A percentile compares a stretch with the other conserved stretches of the same genome.
These are phyloP conservation scores for Boechera divaricarpa DNA, from an alignment of 345 rosid species.

Conservation along the genomic window DNA sequence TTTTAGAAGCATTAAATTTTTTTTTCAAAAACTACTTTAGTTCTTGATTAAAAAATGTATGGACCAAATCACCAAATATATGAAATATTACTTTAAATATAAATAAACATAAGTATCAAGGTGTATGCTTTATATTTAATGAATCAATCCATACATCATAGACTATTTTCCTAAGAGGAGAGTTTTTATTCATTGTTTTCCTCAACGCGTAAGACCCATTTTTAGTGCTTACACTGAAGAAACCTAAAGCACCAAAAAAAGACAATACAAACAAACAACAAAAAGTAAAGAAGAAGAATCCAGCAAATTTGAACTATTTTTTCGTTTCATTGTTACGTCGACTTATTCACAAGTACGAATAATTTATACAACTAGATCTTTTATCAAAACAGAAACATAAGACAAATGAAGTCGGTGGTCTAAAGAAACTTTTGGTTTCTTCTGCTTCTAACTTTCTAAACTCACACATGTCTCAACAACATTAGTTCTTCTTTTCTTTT, in stretches of 20 bases:
- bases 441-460: slow-evolving; percentile 21
- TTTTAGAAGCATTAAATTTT: too few relatives aligned
- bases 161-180: not conserved
- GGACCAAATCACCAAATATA: not conserved
- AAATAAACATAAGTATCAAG: not conserved
- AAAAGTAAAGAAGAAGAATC: slow-evolving; percentile 3
- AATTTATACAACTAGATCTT: not conserved
- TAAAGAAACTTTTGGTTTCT: slow-evolving; percentile 34
- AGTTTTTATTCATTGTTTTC: slow-evolving; percentile 31
- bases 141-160: slow-evolving; percentile 28
- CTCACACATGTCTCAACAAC: slow-evolving; percentile 11
- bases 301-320: not conserved
- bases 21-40: not conserved
- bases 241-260: not conserved
- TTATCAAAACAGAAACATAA: slow-evolving; percentile 11
- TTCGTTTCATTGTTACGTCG: not conserved
- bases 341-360: not conserved
- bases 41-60: not conserved
- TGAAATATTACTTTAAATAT: not conserved
- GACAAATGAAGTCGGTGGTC: slow-evolving; percentile 44
- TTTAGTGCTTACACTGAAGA: slow-evolving; percentile 8
- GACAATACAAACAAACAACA: slow-evolving; percentile 15
- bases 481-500: not conserved
- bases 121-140: not conserved
- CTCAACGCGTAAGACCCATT: slow-evolving; percentile 37